Evolutionary conservation across 768 basidiomycete species (phyloP).

Genomic region (Suillus luteus): DNA sequence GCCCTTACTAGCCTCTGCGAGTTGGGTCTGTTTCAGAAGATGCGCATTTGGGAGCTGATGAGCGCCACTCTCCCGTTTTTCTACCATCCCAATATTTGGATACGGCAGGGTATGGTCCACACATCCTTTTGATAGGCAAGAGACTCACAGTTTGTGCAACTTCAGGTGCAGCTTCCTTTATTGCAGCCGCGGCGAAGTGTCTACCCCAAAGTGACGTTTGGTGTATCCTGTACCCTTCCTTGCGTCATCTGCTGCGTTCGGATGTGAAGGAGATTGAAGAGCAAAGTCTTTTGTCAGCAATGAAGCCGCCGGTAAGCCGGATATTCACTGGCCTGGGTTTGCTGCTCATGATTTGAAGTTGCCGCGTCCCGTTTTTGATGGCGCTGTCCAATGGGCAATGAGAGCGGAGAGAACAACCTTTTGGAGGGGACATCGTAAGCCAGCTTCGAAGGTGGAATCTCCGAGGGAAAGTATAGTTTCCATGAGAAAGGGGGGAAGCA

Average conservation of each 20-base stretch:
- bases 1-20: slow-evolving; percentile 89
- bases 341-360: slow-evolving; percentile 36
- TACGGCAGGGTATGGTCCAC: slow-evolving; percentile 74
- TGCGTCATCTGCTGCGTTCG: slow-evolving; percentile 82
- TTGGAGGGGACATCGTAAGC: slow-evolving; percentile 64
- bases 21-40: slow-evolving; percentile 87
- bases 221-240: slow-evolving; percentile 94
- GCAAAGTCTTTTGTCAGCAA: slow-evolving; percentile 66
- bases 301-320: slow-evolving; percentile 74
- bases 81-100: slow-evolving; percentile 95
- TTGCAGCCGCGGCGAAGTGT: slow-evolving; percentile 81
- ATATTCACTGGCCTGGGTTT: not conserved
- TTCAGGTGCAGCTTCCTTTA: slow-evolving; percentile 83
- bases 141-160: slow-evolving; percentile 6
- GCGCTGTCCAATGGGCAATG: slow-evolving; percentile 87
- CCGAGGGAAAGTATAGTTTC: slow-evolving; percentile 72
- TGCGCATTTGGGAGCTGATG: slow-evolving; percentile 97
- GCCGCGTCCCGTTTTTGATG: slow-evolving; percentile 77
- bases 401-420: slow-evolving; percentile 78
- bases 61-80: slow-evolving; percentile 84
- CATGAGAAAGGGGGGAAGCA: slow-evolving; percentile 53
- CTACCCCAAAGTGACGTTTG: slow-evolving; percentile 89
- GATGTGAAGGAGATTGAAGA: slow-evolving; percentile 80
- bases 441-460: slow-evolving; percentile 56
- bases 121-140: not conserved